Percentiles rank a stretch among this genome's conserved stretches.
Conservation (phyloP, 1,284 basidiomycete species). For the Lignosus rhinocerotis region DNA sequence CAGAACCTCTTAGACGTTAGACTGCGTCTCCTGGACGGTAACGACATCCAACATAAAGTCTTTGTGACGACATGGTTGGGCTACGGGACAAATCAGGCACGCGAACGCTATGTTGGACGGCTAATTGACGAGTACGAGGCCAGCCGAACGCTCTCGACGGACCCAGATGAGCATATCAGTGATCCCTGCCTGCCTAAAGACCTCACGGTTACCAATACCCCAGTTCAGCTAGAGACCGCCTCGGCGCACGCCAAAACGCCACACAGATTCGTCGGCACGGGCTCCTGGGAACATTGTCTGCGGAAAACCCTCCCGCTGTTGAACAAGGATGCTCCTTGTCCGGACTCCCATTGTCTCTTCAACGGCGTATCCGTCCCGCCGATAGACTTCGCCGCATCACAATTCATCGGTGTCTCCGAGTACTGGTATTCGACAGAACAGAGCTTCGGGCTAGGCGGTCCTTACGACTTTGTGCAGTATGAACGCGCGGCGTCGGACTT, state of each 20-base stretch:
- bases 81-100: constrained; percentile 95
- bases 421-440: constrained; percentile 99
- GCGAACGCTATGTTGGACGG: constrained; percentile 86
- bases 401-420: constrained; percentile 97
- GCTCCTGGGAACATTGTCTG: constrained; percentile 88
- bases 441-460: constrained; percentile 90
- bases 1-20: constrained; percentile 80
- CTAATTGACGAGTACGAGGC: constrained; percentile 58
- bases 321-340: constrained; percentile 85
- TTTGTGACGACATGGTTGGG: constrained; percentile 99
- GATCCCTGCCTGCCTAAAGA: constrained; percentile 92
- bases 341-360: constrained; percentile 90
- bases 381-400: constrained; percentile 88
- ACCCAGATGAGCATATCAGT: constrained; percentile 47
- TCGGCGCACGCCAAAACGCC: constrained; percentile 46
- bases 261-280: constrained; percentile 82
- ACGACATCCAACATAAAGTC: constrained; percentile 87
- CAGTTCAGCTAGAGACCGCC: constrained; percentile 43
- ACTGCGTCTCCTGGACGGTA: constrained; percentile 81
- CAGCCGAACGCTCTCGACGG: constrained; percentile 30
- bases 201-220: constrained; percentile 58
- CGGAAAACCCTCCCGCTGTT: constrained; percentile 75
- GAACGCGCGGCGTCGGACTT: constrained; percentile 90
- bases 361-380: constrained; percentile 93
- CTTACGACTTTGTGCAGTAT: constrained; percentile 96